These are phyloP conservation scores for Salvia splendens DNA, from an alignment of 257 asterid species.

Conservation along the genomic window DNA sequence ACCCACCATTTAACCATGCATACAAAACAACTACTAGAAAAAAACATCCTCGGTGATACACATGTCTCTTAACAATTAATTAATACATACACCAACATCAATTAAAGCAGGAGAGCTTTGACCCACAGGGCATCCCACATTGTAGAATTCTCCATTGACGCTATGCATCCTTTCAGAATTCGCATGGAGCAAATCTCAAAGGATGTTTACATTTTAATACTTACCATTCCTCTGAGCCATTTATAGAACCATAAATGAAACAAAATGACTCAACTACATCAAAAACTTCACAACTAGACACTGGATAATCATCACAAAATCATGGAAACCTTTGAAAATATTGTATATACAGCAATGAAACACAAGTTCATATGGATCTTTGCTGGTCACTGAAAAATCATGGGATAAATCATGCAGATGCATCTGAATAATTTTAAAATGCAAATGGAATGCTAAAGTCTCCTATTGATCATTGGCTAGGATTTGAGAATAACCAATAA, in stretches of 20 bases:
- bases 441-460: not conserved
- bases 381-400: constrained; percentile 17
- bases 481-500: not conserved
- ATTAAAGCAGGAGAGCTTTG: constrained; percentile 22
- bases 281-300: constrained; percentile 3
- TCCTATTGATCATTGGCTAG: not conserved
- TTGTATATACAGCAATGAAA: constrained; percentile 2
- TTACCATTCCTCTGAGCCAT: constrained; percentile 19
- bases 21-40: constrained; percentile 28
- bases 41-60: constrained; percentile 30
- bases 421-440: not conserved
- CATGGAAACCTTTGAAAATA: not conserved
- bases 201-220: constrained; percentile 6
- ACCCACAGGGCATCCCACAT: constrained; percentile 13
- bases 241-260: constrained; percentile 13
- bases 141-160: constrained; percentile 16
- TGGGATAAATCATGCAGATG: not conserved
- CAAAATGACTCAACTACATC: not conserved
- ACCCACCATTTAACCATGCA: constrained; percentile 46
- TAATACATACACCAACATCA: constrained; percentile 5
- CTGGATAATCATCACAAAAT: constrained; percentile 13
- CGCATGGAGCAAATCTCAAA: constrained; percentile 22
- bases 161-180: constrained; percentile 7
- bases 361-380: constrained; percentile 9
- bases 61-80: constrained; percentile 5